Base-by-base conservation (phyloP, 129 eudicot genomes). In the Cynara cardunculus region DNA sequence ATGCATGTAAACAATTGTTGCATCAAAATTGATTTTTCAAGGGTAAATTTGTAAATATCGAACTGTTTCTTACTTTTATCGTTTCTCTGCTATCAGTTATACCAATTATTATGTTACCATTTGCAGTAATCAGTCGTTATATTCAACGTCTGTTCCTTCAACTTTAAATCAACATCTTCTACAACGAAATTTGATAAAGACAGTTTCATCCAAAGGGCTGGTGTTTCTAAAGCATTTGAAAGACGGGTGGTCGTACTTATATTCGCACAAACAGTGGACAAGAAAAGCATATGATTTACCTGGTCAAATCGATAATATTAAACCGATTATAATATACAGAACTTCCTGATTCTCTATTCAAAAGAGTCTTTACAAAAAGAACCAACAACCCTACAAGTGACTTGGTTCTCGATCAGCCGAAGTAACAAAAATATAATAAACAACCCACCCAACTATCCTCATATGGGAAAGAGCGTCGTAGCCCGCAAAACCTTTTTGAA, bases 211-310 rank as follows among this genome's bases (percentile, higher is more conserved):
- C 14, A 41, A 11, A 41, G n/a, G n/a, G n/a, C n/a, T n/a, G n/a
- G n/a, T n/a, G n/a, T n/a, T n/a, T n/a, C n/a, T n/a, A 37, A 37
- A 49, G 16, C 21, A 49, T 49, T 18, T 18, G 22, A 49, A 49
- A 18, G 22, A 49, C 6, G 6, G 1, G 21, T 49, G 62, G 62
- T 49, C 22, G 7, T 18, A 61, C 7, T 24, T 5, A 72, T 73
- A 62, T 72, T 59, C 65, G 64, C 65, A 32, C 76, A 28, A 27
- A 16, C 49, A 70, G 69, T 3, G 70, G 75, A 25, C 75, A 78
- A 69, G 26, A 78, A 78, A 78, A 46, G 24, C 72, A 77, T 62
- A 46, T 80, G 59, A 39, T 72, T 73, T 71, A 25, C 35, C 56
- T 56, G 32, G 71, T 71, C 25, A 39, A 53, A 39, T 76, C 53